A percentile compares a stretch with the other conserved stretches of the same genome.
Evolutionary conservation across 225 moss, liverwort and hornwort species (phyloP).

Genomic region (Polytrichum commune): DNA sequence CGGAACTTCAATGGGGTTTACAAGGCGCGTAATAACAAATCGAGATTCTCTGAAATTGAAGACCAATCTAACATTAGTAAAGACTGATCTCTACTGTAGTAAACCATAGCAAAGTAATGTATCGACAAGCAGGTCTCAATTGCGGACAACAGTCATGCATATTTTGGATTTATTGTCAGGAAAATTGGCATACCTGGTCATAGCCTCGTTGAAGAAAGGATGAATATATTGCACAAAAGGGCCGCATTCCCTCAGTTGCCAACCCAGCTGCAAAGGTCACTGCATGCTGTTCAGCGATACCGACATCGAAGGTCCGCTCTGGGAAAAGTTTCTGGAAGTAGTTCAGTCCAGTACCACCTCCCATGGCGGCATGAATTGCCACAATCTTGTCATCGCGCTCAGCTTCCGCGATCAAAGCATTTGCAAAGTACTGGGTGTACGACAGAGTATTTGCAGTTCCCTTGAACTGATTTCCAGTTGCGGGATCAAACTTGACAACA

Average conservation of each 20-base stretch:
- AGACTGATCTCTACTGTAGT: no score
- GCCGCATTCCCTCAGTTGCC: slow-evolving; percentile 13
- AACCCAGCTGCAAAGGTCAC: slow-evolving; percentile 19
- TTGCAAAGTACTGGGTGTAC: slow-evolving; percentile 10
- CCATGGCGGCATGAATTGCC: slow-evolving; percentile 20
- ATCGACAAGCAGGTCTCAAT: no score
- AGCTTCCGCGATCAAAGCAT: slow-evolving; percentile 14
- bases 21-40: no score
- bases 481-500: slow-evolving; percentile 20
- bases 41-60: no score
- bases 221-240: slow-evolving; percentile 18
- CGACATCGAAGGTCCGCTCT: slow-evolving; percentile 12
- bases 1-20: no score
- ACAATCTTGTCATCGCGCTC: slow-evolving; percentile 11
- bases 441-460: background rate
- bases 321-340: slow-evolving; percentile 19
- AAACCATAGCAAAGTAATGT: no score
- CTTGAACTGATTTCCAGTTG: slow-evolving; percentile 15
- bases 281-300: slow-evolving; percentile 17
- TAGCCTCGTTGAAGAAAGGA: slow-evolving; percentile 22
- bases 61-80: no score
- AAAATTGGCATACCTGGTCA: slow-evolving; percentile 7
- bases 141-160: no score
- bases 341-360: slow-evolving; percentile 16
- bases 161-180: no score